Conservation (phyloP, 2,329 filamentous ascomycete species). For the Hirsutella rhossiliensis region DNA sequence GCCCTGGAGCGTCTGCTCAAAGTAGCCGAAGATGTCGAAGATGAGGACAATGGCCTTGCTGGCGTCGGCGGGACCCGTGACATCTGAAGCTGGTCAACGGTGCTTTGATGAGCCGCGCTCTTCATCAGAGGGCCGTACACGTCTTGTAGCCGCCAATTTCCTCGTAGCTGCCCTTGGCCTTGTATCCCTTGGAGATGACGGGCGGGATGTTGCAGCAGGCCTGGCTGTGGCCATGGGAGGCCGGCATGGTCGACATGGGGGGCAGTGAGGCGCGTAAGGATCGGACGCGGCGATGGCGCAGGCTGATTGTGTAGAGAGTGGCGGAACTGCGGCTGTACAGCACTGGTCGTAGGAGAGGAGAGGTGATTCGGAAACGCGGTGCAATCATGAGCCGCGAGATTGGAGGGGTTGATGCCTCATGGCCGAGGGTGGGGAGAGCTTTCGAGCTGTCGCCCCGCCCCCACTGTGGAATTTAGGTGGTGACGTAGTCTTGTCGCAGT, state of each 20-base stretch:
- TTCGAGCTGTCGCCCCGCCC: too few relatives aligned
- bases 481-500: too few relatives aligned
- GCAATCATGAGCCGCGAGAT: neutral
- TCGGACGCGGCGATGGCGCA: too few relatives aligned
- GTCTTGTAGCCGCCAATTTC: constrained; percentile 44
- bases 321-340: too few relatives aligned
- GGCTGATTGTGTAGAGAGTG: too few relatives aligned
- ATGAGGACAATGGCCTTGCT: constrained; percentile 49
- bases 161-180: constrained; percentile 43
- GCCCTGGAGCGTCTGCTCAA: constrained; percentile 56
- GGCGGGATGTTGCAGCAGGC: constrained; percentile 49
- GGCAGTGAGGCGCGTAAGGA: neutral
- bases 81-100: constrained; percentile 19
- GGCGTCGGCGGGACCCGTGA: constrained; percentile 33
- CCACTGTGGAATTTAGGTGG: too few relatives aligned
- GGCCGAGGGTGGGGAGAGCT: too few relatives aligned
- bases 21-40: constrained; percentile 61
- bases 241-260: constrained; percentile 37
- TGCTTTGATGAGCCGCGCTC: neutral
- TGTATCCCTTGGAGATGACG: constrained; percentile 42
- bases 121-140: constrained; percentile 15
- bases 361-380: neutral
- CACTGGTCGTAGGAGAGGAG: too few relatives aligned
- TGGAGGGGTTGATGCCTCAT: neutral
- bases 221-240: constrained; percentile 39